Percentiles rank a stretch among this genome's conserved stretches.
phyloP scores from a whole-genome alignment of 495 filamentous ascomycete species.

The Patellaria atrata region DNA sequence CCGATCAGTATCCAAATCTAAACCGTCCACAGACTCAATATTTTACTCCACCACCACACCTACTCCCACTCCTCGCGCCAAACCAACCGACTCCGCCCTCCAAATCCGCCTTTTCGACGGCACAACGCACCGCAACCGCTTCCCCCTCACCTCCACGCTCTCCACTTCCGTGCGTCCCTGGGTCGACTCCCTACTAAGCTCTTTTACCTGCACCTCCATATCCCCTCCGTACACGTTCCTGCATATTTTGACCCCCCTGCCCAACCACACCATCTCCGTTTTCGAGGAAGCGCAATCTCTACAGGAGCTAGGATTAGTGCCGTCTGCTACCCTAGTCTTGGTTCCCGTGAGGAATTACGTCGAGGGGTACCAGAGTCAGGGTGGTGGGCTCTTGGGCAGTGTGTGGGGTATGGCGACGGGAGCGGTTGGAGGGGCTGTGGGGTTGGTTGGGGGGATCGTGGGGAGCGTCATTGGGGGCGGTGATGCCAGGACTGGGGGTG shows the following conservation, averaged over 20 bases:
- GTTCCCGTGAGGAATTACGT: conserved; percentile 50
- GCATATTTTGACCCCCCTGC: conserved; percentile 63
- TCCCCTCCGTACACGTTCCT: conserved; percentile 56
- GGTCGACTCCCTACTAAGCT: conserved; percentile 50
- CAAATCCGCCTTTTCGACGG: conserved; percentile 82
- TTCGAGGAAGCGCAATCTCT: conserved; percentile 59
- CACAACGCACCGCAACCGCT: conserved; percentile 55
- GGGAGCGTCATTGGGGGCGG: conserved; percentile 31
- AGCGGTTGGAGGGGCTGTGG: conserved; percentile 14
- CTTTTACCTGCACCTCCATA: conserved; percentile 29
- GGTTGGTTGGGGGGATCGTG: conserved; percentile 30
- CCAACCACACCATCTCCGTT: conserved; percentile 55
- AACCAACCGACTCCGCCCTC: too few species aligned
- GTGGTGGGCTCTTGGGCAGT: conserved; percentile 14
- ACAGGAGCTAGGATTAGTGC: conserved; percentile 50
- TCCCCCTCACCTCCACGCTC: conserved; percentile 45
- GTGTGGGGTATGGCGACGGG: conserved; percentile 8
- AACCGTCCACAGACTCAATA: too few species aligned
- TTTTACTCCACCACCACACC: too few species aligned
- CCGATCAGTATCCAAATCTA: too few species aligned
- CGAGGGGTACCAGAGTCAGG: conserved; percentile 39
- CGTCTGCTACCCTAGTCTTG: conserved; percentile 71
- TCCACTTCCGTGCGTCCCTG: conserved; percentile 54
- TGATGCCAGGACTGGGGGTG: conserved; percentile 28
- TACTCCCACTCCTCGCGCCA: too few species aligned